Conservation (phyloP, 139 green algal genomes). For the Chlamydomonas applanata region DNA sequence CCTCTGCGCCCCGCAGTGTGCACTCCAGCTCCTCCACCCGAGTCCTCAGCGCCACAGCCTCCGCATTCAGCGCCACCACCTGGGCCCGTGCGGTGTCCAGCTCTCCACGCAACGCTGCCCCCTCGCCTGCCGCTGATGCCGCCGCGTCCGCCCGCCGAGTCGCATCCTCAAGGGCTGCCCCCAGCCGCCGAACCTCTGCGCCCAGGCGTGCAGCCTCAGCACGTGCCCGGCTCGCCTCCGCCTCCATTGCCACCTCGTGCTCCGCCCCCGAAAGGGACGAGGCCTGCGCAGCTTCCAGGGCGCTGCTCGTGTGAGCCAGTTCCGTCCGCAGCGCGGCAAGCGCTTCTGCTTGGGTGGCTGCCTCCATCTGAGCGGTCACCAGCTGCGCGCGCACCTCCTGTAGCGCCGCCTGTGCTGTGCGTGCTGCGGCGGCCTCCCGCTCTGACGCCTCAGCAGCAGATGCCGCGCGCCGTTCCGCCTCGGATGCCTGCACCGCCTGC, state of each 20-base stretch:
- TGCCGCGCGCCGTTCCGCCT: slow-evolving; percentile 4
- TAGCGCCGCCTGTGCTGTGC: background rate
- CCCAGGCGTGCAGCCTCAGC: slow-evolving; percentile 1
- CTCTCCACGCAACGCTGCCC: background rate
- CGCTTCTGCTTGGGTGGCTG: background rate
- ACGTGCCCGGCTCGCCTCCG: slow-evolving; percentile 11
- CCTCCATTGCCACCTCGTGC: slow-evolving; percentile 3
- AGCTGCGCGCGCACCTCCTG: slow-evolving; percentile 1
- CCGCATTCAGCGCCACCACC: no score
- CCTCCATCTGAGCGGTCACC: background rate
- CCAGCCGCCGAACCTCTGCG: background rate
- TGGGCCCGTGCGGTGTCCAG: no score
- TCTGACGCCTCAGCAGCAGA: background rate
- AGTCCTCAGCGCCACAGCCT: no score
- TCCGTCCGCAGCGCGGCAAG: slow-evolving; percentile 6
- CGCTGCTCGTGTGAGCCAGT: slow-evolving; percentile 17
- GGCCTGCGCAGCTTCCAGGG: slow-evolving; percentile 20
- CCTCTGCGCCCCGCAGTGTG: no score
- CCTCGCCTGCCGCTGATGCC: background rate
- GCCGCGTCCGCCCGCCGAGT: background rate
- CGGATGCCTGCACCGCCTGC: background rate
- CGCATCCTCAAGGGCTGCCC: background rate
- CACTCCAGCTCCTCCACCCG: no score
- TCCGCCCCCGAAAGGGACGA: background rate
- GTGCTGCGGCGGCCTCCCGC: background rate